Evolutionary conservation across 139 green algal genomes (phyloP).

Genomic region (Nannochloris sp.): DNA sequence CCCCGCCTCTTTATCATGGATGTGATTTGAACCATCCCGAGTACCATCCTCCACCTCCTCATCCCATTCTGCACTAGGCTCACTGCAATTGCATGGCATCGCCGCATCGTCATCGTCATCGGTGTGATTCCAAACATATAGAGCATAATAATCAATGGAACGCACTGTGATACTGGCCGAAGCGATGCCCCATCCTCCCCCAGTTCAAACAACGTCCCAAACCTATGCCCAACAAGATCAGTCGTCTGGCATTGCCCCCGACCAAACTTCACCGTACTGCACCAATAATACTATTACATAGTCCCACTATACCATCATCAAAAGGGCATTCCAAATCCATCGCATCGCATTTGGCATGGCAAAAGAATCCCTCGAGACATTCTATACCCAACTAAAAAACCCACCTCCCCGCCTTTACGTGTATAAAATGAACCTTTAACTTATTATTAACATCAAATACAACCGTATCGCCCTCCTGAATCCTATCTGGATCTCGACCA

Average conservation of each 20-base stretch:
- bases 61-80: constrained; percentile 5
- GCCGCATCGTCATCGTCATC: background rate
- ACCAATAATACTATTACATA: background rate
- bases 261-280: constrained; percentile 20
- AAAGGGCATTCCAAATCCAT: background rate
- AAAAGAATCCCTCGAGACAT: background rate
- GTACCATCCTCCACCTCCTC: background rate
- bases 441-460: constrained; percentile 5
- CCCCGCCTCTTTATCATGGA: background rate
- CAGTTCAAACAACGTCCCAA: constrained; percentile 47
- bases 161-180: background rate
- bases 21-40: constrained; percentile 4
- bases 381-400: background rate
- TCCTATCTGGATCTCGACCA: background rate
- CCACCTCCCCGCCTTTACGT: background rate
- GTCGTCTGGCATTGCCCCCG: constrained; percentile 17
- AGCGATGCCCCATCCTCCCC: constrained; percentile 17
- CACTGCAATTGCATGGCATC: background rate
- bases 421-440: background rate
- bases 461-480: background rate
- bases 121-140: background rate
- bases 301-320: too few relatives aligned
- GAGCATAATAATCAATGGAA: background rate
- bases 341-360: background rate
- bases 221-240: constrained; percentile 48